Percentiles rank a stretch among this genome's conserved stretches.
Conservation (phyloP, 75 land plant species). For the Chamaecyparis obtusa region DNA sequence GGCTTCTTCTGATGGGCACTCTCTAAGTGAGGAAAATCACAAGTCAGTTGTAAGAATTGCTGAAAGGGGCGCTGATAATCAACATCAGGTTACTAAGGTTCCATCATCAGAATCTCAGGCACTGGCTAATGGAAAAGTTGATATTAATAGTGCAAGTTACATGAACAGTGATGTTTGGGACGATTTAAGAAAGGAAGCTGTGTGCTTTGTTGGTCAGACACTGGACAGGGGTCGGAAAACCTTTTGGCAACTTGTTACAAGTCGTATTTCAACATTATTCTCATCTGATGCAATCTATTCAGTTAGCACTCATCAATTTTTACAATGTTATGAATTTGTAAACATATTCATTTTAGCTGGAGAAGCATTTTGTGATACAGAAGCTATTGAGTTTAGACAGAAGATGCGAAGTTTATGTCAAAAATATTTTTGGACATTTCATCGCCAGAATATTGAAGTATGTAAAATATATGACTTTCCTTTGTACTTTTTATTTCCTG, state of each 20-base stretch:
- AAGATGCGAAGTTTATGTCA: slow-evolving; percentile 71
- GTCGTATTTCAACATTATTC: slow-evolving; percentile 88
- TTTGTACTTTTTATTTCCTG: neutral
- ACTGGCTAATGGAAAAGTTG: slow-evolving; percentile 19
- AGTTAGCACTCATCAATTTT: slow-evolving; percentile 88
- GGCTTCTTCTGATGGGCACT: neutral
- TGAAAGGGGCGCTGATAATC: neutral
- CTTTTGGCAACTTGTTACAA: slow-evolving; percentile 96
- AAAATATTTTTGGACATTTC: slow-evolving; percentile 70
- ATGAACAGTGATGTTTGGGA: slow-evolving; percentile 49
- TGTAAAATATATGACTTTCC: slow-evolving; percentile 15
- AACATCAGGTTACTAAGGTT: neutral
- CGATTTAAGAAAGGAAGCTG: slow-evolving; percentile 64
- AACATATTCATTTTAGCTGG: slow-evolving; percentile 85
- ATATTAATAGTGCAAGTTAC: slow-evolving; percentile 24
- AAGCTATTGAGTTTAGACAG: slow-evolving; percentile 84
- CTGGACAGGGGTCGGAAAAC: slow-evolving; percentile 78
- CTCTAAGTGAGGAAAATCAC: neutral
- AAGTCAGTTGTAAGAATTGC: neutral
- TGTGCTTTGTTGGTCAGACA: slow-evolving; percentile 59
- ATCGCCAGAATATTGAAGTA: slow-evolving; percentile 90
- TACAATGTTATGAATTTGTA: slow-evolving; percentile 83
- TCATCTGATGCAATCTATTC: slow-evolving; percentile 74
- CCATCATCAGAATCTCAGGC: slow-evolving; percentile 5
- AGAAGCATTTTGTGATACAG: slow-evolving; percentile 90